Evolutionary conservation across 805 yeast genomes (phyloP).

Genomic region (Naumovozyma baii): DNA sequence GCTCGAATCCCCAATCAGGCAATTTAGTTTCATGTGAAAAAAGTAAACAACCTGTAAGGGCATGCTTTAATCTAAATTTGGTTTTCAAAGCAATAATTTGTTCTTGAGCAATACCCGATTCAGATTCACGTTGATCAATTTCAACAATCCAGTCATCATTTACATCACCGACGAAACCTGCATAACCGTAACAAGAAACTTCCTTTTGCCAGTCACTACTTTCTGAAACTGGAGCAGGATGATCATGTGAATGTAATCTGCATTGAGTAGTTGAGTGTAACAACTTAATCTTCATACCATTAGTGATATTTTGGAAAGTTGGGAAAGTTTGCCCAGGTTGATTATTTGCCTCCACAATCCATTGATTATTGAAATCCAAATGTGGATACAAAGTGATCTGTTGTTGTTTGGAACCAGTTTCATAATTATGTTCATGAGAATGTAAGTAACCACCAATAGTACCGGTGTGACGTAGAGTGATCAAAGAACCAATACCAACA

Average conservation of each 20-base stretch:
- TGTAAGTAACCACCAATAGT: conserved; percentile 77
- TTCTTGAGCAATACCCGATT: conserved; percentile 42
- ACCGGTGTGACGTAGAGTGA: conserved; percentile 57
- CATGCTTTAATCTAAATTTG: conserved; percentile 65
- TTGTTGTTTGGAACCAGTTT: conserved; percentile 76
- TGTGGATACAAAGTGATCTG: conserved; percentile 76
- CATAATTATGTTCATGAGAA: conserved; percentile 64
- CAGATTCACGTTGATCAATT: conserved; percentile 47
- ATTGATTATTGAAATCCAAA: conserved; percentile 61
- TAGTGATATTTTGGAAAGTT: conserved; percentile 50
- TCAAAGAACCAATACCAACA: conserved; percentile 63
- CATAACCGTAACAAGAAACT: conserved; percentile 65
- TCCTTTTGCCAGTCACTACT: conserved; percentile 73
- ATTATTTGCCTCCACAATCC: conserved; percentile 62
- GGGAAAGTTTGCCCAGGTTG: conserved; percentile 43
- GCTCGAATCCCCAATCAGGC: conserved; percentile 78
- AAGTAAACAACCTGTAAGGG: conserved; percentile 67
- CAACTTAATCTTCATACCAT: conserved; percentile 65
- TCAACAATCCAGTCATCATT: conserved; percentile 77
- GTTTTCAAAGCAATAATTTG: conserved; percentile 58
- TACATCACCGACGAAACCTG: conserved; percentile 72
- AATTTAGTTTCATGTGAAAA: conserved; percentile 67
- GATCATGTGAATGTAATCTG: conserved; percentile 77
- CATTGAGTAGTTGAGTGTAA: conserved; percentile 47
- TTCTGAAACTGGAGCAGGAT: conserved; percentile 67